Conservation (phyloP, 164 flowering plant genomes). For the Nymphaea colorata region DNA sequence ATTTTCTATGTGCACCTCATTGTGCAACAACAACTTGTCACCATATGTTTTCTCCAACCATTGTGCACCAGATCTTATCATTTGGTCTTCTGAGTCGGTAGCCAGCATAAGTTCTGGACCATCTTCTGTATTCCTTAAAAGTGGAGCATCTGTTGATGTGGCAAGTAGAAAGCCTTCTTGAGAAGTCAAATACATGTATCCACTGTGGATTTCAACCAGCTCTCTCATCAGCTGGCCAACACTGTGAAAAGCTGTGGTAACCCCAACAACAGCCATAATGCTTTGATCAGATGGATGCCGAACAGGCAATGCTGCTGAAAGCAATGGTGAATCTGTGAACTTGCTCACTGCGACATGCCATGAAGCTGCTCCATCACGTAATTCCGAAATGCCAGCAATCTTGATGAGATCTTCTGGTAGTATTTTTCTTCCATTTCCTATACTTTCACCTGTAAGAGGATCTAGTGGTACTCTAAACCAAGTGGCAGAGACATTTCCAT, state of each 20-base stretch:
- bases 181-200: conserved; percentile 85
- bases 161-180: conserved; percentile 87
- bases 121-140: conserved; percentile 43
- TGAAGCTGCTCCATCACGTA: conserved; percentile 83
- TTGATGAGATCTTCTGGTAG: conserved; percentile 84
- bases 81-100: conserved; percentile 47
- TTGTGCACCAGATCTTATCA: conserved; percentile 66
- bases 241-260: conserved; percentile 80
- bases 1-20: conserved; percentile 77
- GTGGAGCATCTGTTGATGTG: conserved; percentile 79
- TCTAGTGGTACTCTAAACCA: conserved; percentile 88
- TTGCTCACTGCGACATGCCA: conserved; percentile 98
- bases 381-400: conserved; percentile 73
- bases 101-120: conserved; percentile 77
- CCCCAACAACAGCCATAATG: conserved; percentile 94
- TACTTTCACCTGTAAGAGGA: conserved; percentile 62
- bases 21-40: conserved; percentile 29
- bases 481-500: conserved; percentile 50
- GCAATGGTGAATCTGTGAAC: conserved; percentile 68
- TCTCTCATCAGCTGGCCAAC: conserved; percentile 98
- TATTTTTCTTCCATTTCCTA: conserved; percentile 43
- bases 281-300: conserved; percentile 44
- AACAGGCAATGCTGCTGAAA: conserved; percentile 93
- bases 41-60: conserved; percentile 53
- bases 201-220: conserved; percentile 78